Evolutionary conservation across 2,329 filamentous ascomycete genomes (phyloP).

Genomic region (Grosmannia huntii): DNA sequence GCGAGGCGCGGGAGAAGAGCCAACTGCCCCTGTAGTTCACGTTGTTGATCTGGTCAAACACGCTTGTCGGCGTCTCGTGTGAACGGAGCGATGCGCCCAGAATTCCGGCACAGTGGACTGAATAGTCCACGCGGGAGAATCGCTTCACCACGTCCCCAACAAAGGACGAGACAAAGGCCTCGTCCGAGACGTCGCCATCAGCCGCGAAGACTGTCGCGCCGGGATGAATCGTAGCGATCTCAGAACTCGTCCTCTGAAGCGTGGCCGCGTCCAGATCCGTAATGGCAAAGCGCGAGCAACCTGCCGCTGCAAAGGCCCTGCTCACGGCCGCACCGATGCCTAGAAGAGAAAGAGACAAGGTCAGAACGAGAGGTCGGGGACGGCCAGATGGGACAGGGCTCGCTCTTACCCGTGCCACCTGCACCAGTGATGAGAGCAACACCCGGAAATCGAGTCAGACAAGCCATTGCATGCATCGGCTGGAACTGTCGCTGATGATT

Average conservation of each 20-base stretch:
- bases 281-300: constrained; percentile 38
- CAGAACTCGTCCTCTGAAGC: constrained; percentile 18
- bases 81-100: constrained; percentile 29
- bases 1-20: constrained; percentile 30
- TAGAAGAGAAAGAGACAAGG: constrained; percentile 16
- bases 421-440: not conserved
- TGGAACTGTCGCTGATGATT: no score
- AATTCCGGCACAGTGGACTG: constrained; percentile 40
- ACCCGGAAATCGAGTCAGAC: not conserved
- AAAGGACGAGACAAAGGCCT: not conserved
- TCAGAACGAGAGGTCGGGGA: not conserved
- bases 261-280: constrained; percentile 35
- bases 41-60: constrained; percentile 39
- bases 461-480: not conserved
- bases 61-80: constrained; percentile 30
- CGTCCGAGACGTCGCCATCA: not conserved
- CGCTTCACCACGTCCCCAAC: constrained; percentile 8
- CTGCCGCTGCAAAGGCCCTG: constrained; percentile 34
- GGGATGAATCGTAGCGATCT: not conserved
- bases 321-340: constrained; percentile 44
- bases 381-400: not conserved
- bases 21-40: constrained; percentile 42
- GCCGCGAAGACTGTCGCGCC: not conserved
- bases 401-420: not conserved
- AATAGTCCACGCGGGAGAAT: constrained; percentile 40